phyloP scores from a whole-genome alignment of 805 yeast species.

The Candida parachauliodes region DNA sequence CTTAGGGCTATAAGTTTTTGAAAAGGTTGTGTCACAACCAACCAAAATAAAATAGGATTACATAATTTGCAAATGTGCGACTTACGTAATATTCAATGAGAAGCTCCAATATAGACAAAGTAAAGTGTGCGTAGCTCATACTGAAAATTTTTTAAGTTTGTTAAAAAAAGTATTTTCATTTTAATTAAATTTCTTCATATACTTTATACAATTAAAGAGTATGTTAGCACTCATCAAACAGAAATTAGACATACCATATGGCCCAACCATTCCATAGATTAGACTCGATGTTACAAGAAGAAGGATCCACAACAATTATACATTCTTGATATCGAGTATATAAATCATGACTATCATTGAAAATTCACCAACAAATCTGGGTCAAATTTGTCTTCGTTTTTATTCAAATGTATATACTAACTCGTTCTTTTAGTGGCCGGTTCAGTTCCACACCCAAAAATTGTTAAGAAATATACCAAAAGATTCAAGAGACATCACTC shows the following conservation, averaged over 20 bases:
- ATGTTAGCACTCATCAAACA: neutral
- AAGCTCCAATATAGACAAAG: no score
- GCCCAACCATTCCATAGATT: no score
- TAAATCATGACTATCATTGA: no score
- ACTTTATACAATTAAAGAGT: conserved; percentile 5
- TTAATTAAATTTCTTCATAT: conserved; percentile 6
- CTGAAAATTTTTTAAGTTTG: conserved; percentile 3
- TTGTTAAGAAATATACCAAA: conserved; percentile 98
- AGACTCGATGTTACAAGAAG: no score
- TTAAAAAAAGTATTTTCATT: neutral
- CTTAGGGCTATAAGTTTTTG: neutral
- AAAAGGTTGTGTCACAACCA: neutral
- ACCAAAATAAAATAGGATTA: no score
- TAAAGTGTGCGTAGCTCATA: conserved; percentile 4
- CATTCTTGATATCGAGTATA: no score
- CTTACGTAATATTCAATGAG: no score
- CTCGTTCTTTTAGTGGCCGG: conserved; percentile 67
- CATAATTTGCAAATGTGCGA: no score
- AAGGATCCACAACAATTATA: no score
- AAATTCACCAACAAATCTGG: no score
- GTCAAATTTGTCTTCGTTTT: neutral
- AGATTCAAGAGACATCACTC: conserved; percentile 99
- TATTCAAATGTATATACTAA: conserved; percentile 3
- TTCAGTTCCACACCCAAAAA: conserved; percentile 97
- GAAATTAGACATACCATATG: neutral